phyloP scores from a whole-genome alignment of 352 stramenopile genomes.

The Peronospora destructor region DNA sequence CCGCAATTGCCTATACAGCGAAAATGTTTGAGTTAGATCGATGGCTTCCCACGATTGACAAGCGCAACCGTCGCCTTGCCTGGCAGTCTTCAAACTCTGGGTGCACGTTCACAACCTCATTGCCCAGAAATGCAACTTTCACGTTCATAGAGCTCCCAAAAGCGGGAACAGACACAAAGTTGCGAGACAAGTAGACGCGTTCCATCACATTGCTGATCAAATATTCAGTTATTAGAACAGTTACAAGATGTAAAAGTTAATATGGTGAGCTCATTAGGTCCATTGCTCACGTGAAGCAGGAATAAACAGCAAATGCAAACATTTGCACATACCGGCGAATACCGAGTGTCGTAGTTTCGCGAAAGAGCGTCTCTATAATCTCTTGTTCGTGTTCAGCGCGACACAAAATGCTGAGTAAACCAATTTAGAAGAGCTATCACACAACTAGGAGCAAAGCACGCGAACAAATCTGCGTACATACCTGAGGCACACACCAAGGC shows the following conservation, averaged over 20 bases:
- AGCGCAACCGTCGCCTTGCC: constrained; percentile 16
- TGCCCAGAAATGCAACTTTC: constrained; percentile 52
- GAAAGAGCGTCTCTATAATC: constrained; percentile 62
- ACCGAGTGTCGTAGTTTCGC: constrained; percentile 85
- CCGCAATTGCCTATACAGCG: constrained; percentile 34
- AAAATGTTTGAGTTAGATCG: not conserved
- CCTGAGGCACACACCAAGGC: constrained; percentile 68
- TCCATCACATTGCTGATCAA: constrained; percentile 49
- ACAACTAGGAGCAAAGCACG: not conserved
- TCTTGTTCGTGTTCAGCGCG: constrained; percentile 40
- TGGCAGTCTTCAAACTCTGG: constrained; percentile 85
- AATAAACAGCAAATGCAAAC: not conserved
- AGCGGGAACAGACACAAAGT: constrained; percentile 41
- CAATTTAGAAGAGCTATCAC: not conserved
- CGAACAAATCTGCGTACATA: constrained; percentile 12
- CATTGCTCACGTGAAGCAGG: not conserved
- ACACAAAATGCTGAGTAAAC: constrained; percentile 61
- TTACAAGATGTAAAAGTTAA: constrained; percentile 15
- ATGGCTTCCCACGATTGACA: not conserved
- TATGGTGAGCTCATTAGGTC: not conserved
- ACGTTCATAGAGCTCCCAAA: constrained; percentile 43
- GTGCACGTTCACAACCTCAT: constrained; percentile 58
- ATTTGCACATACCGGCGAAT: constrained; percentile 57
- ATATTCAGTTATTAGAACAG: constrained; percentile 15
- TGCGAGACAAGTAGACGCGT: constrained; percentile 43